Base-by-base conservation (phyloP, 768 basidiomycete species). In the Rhizopogon vinicolor region DNA sequence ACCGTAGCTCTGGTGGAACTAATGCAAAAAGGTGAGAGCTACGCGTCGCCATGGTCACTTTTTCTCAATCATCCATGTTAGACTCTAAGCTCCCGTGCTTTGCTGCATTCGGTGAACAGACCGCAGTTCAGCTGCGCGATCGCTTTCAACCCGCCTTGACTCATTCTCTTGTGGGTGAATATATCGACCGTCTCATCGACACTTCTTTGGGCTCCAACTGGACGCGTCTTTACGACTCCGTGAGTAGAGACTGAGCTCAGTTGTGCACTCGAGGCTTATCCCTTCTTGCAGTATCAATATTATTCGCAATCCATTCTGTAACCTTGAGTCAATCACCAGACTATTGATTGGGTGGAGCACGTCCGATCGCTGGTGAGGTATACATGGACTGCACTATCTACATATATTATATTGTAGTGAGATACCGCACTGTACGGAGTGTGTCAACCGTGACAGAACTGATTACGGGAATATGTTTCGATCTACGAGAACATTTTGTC, bases 181-280 rank as follows among this genome's bases (percentile, higher is more conserved):
- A 96, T 65, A 80, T 97, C n/a, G 93, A 98, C 60, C 78, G 86
- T 45, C 76, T 99, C 44, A 89, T 99, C 59, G 87, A 97, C 58
- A 89, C 80, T 53, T 96, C 95, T 0, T 74, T 97, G 44, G 93
- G 92, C 12, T 95, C 92, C 33, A 86, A 91, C 58, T 98, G 95
- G 89, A 98, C 97, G 39, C 79, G 94, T 61, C 71, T 98, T 35
- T 99, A 99, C 68, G 97, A 99, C 71, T 97, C 93, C 57, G 91
- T 93, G 65, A 64, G 87, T 65, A 33, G 41, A 28, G 14, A 33
- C 60, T 5, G 7, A 16, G 33, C 19, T 37, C 40, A 10, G 41
- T 35, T 43, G 28, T 14, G 31, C 42, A 31, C 50, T 19, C 13
- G 7, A 7, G 25, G 13, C 29, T 54, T 12, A 40, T 45, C 59